These are phyloP conservation scores for Arthrocladium fulminans DNA, from an alignment of 2,329 filamentous ascomycete genomes.

Conservation along the genomic window DNA sequence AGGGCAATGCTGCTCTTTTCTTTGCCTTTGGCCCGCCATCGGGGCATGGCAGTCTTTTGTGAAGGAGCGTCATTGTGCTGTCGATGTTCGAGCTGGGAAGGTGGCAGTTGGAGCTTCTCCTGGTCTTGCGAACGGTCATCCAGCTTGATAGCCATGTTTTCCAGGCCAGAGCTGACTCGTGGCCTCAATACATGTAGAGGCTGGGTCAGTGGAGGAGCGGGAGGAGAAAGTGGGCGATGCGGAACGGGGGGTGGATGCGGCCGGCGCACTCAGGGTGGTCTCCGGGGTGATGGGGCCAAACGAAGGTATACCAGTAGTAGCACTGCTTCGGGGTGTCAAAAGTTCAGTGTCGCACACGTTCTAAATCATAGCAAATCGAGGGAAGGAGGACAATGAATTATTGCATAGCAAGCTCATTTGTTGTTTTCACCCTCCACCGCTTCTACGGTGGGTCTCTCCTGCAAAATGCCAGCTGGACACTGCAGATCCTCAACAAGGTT, in stretches of 20 bases:
- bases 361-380: neutral
- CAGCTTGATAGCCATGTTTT: neutral
- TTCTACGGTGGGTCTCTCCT: too few species aligned
- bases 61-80: constrained; percentile 20
- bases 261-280: constrained; percentile 4
- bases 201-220: neutral
- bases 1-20: constrained; percentile 22
- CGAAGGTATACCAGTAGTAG: neutral
- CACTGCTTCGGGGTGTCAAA: neutral
- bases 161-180: neutral
- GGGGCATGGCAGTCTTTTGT: constrained; percentile 22
- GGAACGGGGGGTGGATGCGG: neutral
- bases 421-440: neutral
- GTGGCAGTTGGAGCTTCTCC: neutral
- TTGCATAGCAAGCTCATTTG: too few species aligned
- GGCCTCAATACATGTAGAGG: neutral
- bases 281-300: neutral
- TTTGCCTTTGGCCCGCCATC: constrained; percentile 21
- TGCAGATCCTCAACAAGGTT: too few species aligned
- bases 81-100: constrained; percentile 7
- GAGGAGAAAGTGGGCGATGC: neutral
- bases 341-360: neutral
- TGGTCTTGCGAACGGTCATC: neutral
- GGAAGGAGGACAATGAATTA: neutral
- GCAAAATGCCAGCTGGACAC: too few species aligned